Evolutionary conservation across 169 alveolate species (phyloP).

Genomic region (Cryptosporidium sp.): DNA sequence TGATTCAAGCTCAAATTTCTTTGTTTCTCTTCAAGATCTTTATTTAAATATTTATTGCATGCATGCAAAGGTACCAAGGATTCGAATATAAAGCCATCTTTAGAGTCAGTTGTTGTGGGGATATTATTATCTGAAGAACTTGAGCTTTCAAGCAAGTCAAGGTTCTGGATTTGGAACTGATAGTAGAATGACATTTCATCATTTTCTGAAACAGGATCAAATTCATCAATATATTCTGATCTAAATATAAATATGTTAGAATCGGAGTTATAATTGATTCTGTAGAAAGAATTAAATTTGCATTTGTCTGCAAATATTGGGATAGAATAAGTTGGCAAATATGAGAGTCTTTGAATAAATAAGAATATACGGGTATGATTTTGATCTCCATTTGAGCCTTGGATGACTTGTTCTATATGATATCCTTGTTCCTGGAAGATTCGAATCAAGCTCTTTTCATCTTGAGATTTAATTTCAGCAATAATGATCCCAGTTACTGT

Average conservation of each 20-base stretch:
- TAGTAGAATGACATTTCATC: neutral
- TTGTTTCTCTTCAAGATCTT: neutral
- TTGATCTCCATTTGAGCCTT: neutral
- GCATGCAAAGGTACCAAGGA: conserved; percentile 1
- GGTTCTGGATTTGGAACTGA: neutral
- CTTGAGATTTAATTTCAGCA: conserved; percentile 22
- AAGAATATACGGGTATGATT: conserved; percentile 9
- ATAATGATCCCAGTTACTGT: conserved; percentile 49
- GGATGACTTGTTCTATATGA: conserved; percentile 34
- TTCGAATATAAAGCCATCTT: neutral
- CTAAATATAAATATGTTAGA: conserved; percentile 4
- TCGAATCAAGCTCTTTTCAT: conserved; percentile 5
- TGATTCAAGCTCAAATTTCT: neutral
- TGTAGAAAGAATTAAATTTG: neutral
- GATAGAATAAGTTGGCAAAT: conserved; percentile 2
- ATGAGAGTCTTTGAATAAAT: conserved; percentile 37
- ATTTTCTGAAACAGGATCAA: neutral
- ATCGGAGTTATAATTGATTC: neutral
- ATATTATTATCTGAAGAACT: neutral
- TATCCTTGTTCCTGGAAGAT: conserved; percentile 17
- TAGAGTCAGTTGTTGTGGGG: neutral
- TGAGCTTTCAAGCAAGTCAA: neutral
- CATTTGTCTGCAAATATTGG: conserved; percentile 9
- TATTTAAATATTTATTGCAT: neutral
- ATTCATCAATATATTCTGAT: neutral